Evolutionary conservation across 768 basidiomycete species (phyloP).

Genomic region (Lentinus tigrinus): DNA sequence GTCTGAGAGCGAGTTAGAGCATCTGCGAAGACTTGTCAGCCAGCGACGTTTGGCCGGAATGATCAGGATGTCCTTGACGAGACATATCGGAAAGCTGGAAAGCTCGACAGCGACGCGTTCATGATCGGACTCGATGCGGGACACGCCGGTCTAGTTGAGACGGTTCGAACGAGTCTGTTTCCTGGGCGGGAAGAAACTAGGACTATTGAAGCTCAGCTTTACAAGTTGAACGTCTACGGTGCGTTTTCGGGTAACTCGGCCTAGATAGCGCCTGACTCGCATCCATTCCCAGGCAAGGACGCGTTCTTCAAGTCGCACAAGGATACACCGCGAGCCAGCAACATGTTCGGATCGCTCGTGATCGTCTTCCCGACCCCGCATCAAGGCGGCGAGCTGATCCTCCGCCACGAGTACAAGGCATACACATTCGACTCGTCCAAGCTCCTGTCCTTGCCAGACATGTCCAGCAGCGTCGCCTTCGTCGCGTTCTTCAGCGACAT

Average conservation of each 20-base stretch:
- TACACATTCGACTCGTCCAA: constrained; percentile 39
- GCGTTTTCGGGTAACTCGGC: constrained; percentile 1
- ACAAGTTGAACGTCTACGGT: constrained; percentile 51
- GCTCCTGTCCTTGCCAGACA: constrained; percentile 12
- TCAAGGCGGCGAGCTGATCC: constrained; percentile 42
- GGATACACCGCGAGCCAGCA: constrained; percentile 43
- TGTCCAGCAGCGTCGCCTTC: constrained; percentile 30
- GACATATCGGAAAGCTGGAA: constrained; percentile 26
- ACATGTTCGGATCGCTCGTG: constrained; percentile 54
- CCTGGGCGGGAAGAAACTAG: background rate
- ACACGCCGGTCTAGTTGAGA: constrained; percentile 1
- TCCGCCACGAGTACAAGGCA: constrained; percentile 28
- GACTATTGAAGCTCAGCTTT: constrained; percentile 35
- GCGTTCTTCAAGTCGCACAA: constrained; percentile 51
- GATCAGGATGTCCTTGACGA: constrained; percentile 23
- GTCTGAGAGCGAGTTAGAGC: constrained; percentile 1
- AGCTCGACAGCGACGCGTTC: constrained; percentile 24
- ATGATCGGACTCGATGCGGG: constrained; percentile 13
- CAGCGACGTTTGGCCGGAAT: constrained; percentile 22
- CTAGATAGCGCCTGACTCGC: no score
- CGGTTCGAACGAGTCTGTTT: constrained; percentile 8
- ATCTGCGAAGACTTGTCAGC: constrained; percentile 20
- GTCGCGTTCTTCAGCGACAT: constrained; percentile 44
- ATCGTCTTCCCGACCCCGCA: constrained; percentile 47
- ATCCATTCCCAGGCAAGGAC: constrained; percentile 31